Evolutionary conservation across 768 basidiomycete species (phyloP).

Genomic region (Suillus lakei): DNA sequence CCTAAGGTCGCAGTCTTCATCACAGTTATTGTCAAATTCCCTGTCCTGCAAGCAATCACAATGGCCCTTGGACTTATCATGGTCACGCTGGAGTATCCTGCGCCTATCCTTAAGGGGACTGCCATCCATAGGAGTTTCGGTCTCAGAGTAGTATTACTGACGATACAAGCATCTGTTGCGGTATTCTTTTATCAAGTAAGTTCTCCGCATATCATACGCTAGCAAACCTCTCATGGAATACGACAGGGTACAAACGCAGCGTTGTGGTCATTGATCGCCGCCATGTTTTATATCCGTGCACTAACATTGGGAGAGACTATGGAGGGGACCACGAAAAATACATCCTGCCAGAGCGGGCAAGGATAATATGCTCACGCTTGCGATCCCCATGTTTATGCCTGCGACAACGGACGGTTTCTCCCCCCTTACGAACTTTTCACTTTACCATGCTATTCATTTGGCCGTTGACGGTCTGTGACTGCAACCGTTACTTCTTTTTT

Average conservation of each 20-base stretch:
- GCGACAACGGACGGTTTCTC: not conserved
- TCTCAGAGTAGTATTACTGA: conserved; percentile 62
- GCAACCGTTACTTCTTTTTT: not conserved
- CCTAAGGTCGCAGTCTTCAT: conserved; percentile 66
- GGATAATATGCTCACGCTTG: conserved; percentile 44
- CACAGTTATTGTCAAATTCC: conserved; percentile 74
- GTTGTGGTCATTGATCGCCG: conserved; percentile 77
- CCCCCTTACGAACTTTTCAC: not conserved
- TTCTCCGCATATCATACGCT: not conserved
- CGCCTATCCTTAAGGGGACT: conserved; percentile 58
- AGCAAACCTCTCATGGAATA: not conserved
- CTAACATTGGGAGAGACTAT: conserved; percentile 72
- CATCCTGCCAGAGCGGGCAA: conserved; percentile 53
- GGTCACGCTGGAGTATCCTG: conserved; percentile 72
- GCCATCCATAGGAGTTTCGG: conserved; percentile 68
- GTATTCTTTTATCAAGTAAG: conserved; percentile 80
- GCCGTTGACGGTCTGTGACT: not conserved
- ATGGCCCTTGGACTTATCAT: conserved; percentile 64
- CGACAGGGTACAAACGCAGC: conserved; percentile 81
- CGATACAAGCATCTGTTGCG: conserved; percentile 64
- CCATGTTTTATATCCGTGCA: conserved; percentile 68
- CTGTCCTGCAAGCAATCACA: conserved; percentile 72
- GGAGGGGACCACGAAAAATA: conserved; percentile 65
- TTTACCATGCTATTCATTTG: not conserved
- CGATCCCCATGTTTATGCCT: not conserved